Evolutionary conservation across 163 green algal species (phyloP), one percentile per base, ranked within the genome.

Genomic region (Volvox carteri): DNA sequence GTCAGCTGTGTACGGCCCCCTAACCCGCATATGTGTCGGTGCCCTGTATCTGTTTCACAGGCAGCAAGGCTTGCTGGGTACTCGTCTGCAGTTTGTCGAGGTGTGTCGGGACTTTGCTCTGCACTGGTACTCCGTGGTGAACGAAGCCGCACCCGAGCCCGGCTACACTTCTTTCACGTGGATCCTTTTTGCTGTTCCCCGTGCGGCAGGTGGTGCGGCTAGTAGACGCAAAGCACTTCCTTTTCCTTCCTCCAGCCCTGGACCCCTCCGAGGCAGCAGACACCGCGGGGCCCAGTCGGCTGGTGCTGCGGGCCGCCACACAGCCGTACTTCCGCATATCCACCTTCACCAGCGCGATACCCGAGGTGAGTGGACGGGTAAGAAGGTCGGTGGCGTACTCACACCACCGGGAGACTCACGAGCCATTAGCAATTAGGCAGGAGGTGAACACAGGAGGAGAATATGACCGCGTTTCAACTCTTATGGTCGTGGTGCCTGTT

Each of bases 261-360:
- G 84, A 89, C 39, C 84, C 84, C 0, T 6, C 50, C 50, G 68
- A 89, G 30, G 33, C 68, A 2, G 50, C 70, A 4, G n/a, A 50
- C 4, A 23, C 50, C 1, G 39, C 78, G 0, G 48, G 28, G 0
- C 4, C 84, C 52, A 50, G 35, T 0, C 54, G 72, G 1, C 25
- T 89, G 14, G 37, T 89, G 3, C 68, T 89, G 35, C 46, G 35
- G 12, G 84, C 52, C 41, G 84, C 70, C 0, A 28, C 37, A 12
- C 84, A 89, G 52, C 84, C 84, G 6, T 54, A 89, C 52, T 89
- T 75, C 52, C 68, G 70, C 28, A 89, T 89, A 0, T 42, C 84
- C 35, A 89, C 70, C 35, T 89, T 89, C 50, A 89, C 84, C 35
- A 84, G 68, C 70, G 70, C 68, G 2, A 25, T 83, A 12, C 48